phyloP scores from a whole-genome alignment of 352 stramenopile species.

The Saprolegnia diclina region DNA sequence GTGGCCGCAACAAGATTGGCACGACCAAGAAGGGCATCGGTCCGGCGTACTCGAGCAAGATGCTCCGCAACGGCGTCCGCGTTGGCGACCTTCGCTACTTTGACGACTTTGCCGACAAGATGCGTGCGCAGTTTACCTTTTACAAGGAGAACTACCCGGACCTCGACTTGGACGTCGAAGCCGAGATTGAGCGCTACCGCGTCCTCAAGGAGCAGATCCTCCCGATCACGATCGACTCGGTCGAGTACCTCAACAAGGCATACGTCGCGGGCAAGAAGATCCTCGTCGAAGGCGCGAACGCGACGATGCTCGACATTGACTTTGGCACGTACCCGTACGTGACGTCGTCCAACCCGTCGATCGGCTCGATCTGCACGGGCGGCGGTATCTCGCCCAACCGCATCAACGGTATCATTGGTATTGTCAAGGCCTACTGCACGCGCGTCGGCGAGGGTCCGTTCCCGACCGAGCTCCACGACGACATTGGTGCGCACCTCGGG shows the following conservation, averaged over 20 bases:
- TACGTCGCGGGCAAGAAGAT: constrained; percentile 96
- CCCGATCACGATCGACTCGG: constrained; percentile 92
- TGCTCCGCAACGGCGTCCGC: constrained; percentile 95
- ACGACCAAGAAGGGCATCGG: constrained; percentile 99
- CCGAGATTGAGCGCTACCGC: constrained; percentile 81
- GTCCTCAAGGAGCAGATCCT: constrained; percentile 80
- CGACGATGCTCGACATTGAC: constrained; percentile 99
- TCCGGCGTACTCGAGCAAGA: constrained; percentile 98
- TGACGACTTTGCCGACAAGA: constrained; percentile 84
- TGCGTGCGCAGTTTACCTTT: constrained; percentile 88
- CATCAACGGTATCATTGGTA: constrained; percentile 94
- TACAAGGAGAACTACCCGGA: constrained; percentile 88
- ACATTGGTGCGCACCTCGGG: constrained; percentile 87
- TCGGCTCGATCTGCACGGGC: constrained; percentile 96
- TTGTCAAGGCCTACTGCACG: constrained; percentile 99
- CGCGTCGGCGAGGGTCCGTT: constrained; percentile 98
- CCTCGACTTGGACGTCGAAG: constrained; percentile 68
- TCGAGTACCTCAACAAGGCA: constrained; percentile 94
- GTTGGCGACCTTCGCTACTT: constrained; percentile 93
- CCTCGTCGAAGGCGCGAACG: constrained; percentile 98
- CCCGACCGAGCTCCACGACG: constrained; percentile 95
- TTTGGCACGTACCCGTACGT: constrained; percentile 99
- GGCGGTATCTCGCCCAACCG: constrained; percentile 92
- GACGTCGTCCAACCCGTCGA: constrained; percentile 97
- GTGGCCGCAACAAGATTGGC: constrained; percentile 96